Evolutionary conservation across 495 filamentous ascomycete species (phyloP).

Genomic region (Xylaria intraflava): DNA sequence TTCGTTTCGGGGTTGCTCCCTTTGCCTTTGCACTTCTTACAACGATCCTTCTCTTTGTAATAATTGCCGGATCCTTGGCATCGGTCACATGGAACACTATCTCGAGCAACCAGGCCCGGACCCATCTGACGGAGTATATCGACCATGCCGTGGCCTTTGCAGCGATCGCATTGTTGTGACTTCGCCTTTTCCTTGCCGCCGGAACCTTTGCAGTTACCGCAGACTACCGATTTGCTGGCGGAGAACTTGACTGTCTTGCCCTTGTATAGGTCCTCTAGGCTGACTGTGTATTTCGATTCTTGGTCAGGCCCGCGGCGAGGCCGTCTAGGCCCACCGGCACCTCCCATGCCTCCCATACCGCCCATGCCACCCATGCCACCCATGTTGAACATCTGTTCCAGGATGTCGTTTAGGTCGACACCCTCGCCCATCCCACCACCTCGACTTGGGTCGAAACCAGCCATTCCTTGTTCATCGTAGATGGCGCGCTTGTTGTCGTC

Average conservation of each 20-base stretch:
- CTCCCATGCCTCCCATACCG: constrained; percentile 52
- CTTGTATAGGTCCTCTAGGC: constrained; percentile 91
- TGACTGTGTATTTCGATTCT: constrained; percentile 84
- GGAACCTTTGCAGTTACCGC: constrained; percentile 74
- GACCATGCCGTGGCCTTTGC: constrained; percentile 67
- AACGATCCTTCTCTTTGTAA: constrained; percentile 90
- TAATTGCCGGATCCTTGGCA: constrained; percentile 77
- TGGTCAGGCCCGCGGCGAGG: constrained; percentile 73
- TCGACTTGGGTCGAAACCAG: constrained; percentile 71
- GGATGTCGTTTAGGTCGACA: constrained; percentile 81
- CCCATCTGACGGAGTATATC: constrained; percentile 70
- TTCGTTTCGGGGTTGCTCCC: constrained; percentile 77
- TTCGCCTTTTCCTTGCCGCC: constrained; percentile 91
- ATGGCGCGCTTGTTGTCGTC: constrained; percentile 88
- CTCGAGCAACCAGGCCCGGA: constrained; percentile 72
- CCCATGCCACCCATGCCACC: constrained; percentile 47
- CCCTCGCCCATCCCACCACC: constrained; percentile 61
- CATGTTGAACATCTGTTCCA: constrained; percentile 91
- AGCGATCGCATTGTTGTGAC: constrained; percentile 74
- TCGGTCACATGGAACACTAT: constrained; percentile 62
- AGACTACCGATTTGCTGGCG: constrained; percentile 87
- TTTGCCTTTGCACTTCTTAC: constrained; percentile 96
- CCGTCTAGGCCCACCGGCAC: constrained; percentile 43
- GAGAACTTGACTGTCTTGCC: constrained; percentile 96
- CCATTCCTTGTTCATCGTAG: constrained; percentile 93